phyloP scores from a whole-genome alignment of 2,329 filamentous ascomycete genomes.

The Podosphaera aphanis region DNA sequence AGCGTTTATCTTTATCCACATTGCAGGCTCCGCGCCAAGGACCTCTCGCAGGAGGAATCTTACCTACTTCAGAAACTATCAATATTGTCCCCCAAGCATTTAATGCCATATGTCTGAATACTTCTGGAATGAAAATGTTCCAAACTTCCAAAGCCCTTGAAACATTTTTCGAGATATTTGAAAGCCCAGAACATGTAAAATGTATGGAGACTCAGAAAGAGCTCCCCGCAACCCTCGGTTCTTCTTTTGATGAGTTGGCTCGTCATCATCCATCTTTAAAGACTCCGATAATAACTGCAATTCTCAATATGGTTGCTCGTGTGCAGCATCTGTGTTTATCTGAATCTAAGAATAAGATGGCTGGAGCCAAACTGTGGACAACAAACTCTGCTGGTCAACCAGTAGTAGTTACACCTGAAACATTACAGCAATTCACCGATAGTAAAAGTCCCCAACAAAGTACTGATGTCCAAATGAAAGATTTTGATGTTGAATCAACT shows the following conservation, averaged over 20 bases:
- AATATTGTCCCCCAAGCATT: slow-evolving; percentile 68
- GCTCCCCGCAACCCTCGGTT: slow-evolving; percentile 51
- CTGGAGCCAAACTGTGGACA: slow-evolving; percentile 59
- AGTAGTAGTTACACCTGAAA: slow-evolving; percentile 27
- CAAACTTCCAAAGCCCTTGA: slow-evolving; percentile 61
- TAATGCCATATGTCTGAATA: slow-evolving; percentile 82
- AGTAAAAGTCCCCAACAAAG: slow-evolving; percentile 5
- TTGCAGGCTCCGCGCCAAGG: slow-evolving; percentile 22
- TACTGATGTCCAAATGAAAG: slow-evolving; percentile 43
- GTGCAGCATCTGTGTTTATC: slow-evolving; percentile 51
- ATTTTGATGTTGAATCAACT: slow-evolving; percentile 19
- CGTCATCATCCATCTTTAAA: slow-evolving; percentile 78
- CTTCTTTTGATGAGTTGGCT: slow-evolving; percentile 78
- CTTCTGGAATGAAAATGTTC: slow-evolving; percentile 68
- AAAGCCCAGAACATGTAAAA: slow-evolving; percentile 71
- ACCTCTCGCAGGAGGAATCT: slow-evolving; percentile 43
- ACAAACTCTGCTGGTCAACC: slow-evolving; percentile 32
- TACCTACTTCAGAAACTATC: slow-evolving; percentile 76
- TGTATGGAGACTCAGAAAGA: slow-evolving; percentile 55
- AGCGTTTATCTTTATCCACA: slow-evolving; percentile 28
- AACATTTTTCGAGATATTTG: slow-evolving; percentile 87
- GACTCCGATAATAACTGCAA: slow-evolving; percentile 56
- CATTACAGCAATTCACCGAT: slow-evolving; percentile 7
- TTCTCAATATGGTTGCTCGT: slow-evolving; percentile 69
- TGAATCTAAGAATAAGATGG: slow-evolving; percentile 43